These are phyloP conservation scores for Coemansia sp. DNA, from an alignment of 192 early-diverging fungal species.

Conservation along the genomic window DNA sequence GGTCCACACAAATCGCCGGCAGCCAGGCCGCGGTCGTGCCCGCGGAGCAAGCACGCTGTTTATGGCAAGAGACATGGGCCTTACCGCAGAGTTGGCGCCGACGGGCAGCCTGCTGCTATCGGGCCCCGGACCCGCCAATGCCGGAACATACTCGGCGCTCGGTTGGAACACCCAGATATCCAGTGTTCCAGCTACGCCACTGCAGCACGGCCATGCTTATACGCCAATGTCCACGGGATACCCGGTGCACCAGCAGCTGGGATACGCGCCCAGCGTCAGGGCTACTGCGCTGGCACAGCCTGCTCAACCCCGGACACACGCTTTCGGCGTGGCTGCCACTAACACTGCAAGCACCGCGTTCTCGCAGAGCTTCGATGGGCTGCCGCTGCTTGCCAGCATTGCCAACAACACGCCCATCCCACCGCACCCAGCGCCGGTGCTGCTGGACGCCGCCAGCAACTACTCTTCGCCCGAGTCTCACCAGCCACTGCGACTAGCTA, in stretches of 20 bases:
- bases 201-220: neutral
- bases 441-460: neutral
- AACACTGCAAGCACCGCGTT: too few species aligned
- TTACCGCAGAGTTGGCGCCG: neutral
- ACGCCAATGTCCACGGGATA: neutral
- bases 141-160: neutral
- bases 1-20: constrained; percentile 23
- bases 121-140: neutral
- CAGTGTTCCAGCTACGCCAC: neutral
- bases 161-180: neutral
- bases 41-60: constrained; percentile 1
- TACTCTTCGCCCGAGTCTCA: neutral
- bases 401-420: neutral
- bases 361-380: neutral
- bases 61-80: neutral
- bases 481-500: constrained; percentile 1
- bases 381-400: neutral
- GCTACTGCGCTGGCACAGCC: constrained; percentile 1
- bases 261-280: constrained; percentile 13
- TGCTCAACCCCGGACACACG: neutral
- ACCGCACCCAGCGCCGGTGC: neutral
- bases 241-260: constrained; percentile 1
- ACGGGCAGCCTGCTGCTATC: neutral
- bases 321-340: neutral
- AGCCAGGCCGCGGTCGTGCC: neutral